Conservation (phyloP, 192 early-diverging fungal genomes). For the Coemansia sp. region DNA sequence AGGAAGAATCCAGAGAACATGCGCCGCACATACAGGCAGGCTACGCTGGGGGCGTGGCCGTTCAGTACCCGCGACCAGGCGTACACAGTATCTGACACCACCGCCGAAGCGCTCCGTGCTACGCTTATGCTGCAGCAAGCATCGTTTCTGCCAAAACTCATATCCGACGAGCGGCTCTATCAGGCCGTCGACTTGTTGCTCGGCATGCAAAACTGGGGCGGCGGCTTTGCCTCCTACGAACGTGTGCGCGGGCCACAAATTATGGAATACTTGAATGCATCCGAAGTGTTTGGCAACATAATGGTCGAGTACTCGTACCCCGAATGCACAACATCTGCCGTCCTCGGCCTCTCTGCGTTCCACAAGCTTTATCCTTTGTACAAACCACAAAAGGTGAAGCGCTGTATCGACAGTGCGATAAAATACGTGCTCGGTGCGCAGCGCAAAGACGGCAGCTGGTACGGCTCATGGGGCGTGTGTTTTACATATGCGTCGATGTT, state of each 20-base stretch:
- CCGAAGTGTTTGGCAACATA: constrained; percentile 97
- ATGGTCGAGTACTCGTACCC: constrained; percentile 98
- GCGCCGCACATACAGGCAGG: constrained; percentile 74
- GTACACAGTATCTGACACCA: constrained; percentile 95
- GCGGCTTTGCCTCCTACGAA: constrained; percentile 95
- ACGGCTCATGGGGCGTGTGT: constrained; percentile 95
- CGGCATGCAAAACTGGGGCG: constrained; percentile 87
- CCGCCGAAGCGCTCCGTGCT: constrained; percentile 87
- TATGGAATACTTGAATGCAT: constrained; percentile 90
- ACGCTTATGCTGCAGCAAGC: constrained; percentile 72
- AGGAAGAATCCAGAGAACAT: constrained; percentile 66
- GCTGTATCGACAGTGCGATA: constrained; percentile 61
- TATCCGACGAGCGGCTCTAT: constrained; percentile 70
- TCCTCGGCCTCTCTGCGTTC: constrained; percentile 83
- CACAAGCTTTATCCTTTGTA: constrained; percentile 75
- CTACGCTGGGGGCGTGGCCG: constrained; percentile 91
- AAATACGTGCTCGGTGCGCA: constrained; percentile 76
- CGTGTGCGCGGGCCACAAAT: constrained; percentile 70
- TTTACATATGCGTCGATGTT: constrained; percentile 97
- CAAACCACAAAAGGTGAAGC: constrained; percentile 75
- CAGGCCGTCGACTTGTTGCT: constrained; percentile 90
- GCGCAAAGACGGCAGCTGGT: constrained; percentile 85
- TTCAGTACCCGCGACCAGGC: constrained; percentile 92
- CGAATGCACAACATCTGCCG: constrained; percentile 93
- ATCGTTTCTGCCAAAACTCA: constrained; percentile 57